These are phyloP conservation scores for Cicer arietinum DNA, from an alignment of 306 rosid genomes.

Conservation along the genomic window DNA sequence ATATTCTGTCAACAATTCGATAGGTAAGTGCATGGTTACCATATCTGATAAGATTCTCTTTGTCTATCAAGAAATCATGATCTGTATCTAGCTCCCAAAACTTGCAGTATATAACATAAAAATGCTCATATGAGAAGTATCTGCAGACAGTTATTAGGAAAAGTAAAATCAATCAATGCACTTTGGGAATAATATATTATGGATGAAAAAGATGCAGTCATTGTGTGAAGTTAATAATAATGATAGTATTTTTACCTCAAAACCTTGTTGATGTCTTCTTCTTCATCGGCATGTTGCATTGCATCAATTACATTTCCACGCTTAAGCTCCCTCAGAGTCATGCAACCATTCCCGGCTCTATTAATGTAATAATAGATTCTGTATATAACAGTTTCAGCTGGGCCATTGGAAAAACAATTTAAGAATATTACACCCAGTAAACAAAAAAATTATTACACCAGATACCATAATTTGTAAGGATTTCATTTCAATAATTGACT, in stretches of 20 bases:
- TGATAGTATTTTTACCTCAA: conserved; percentile 69
- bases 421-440: conserved; percentile 38
- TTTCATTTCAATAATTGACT: conserved; percentile 32
- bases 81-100: conserved; percentile 99
- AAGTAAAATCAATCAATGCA: conserved; percentile 3
- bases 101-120: conserved; percentile 99
- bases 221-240: conserved; percentile 21
- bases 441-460: conserved; percentile 28
- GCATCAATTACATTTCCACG: conserved; percentile 95
- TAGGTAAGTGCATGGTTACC: conserved; percentile 99
- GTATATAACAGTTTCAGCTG: conserved; percentile 99
- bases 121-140: conserved; percentile 98
- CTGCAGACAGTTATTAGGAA: conserved; percentile 51
- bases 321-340: conserved; percentile 90
- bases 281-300: conserved; percentile 98
- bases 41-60: conserved; percentile 98
- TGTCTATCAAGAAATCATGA: conserved; percentile 97
- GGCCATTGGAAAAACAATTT: conserved; percentile 56
- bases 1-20: conserved; percentile 97
- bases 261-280: conserved; percentile 97
- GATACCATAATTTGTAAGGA: conserved; percentile 36
- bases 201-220: not conserved
- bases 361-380: conserved; percentile 94
- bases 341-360: conserved; percentile 88
- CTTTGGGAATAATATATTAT: conserved; percentile 5